Base-by-base conservation (phyloP, 495 filamentous ascomycete genomes). In the Penicillium goetzii region DNA sequence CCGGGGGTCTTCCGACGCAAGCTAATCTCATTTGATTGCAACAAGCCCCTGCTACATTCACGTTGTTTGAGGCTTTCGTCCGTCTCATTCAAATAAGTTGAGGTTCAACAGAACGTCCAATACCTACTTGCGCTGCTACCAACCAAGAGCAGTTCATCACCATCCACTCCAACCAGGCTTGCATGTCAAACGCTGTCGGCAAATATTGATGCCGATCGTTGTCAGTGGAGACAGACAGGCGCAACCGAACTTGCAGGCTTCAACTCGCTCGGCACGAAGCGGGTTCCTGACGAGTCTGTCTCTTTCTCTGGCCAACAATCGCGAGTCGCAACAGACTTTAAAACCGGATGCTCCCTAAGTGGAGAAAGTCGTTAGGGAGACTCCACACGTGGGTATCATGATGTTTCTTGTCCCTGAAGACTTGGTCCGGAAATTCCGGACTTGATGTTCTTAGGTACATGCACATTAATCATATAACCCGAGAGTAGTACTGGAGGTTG, bases 201-300 rank as follows among this genome's bases (percentile, higher is more conserved):
- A 65, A 59, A 28, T 15, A 12, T 50, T 38, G 38, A 59, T 54
- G 58, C 21, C 57, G 52, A 65, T 65, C 52, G 10, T 40, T 47
- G 11, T 28, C 14, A 12, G 63, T 59, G 59, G 55, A 59, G 19
- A n/a, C 54, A 19, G 12, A n/a, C n/a, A 36, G 21, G n/a, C 36
- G 58, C 63, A 66, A 51, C 40, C 47, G 23, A 4, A 50, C 25
- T 56, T 41, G 50, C 55, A 58, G 47, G n/a, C 30, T 26, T 36
- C 30, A 25, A 26, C 17, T 30, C 23, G 15, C 53, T 34, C 14
- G 9, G 36, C 30, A 26, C 52, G 54, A 3, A 51, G 23, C 3
- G 41, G 15, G 25, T 40, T 15, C 28, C 55, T 58, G 54, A 34
- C 62, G 57, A 64, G 57, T 30, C 1, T 47, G 10, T 58, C 0